These are phyloP conservation scores for Xanthoconium separans DNA, from an alignment of 1,284 basidiomycete species.

Conservation along the genomic window DNA sequence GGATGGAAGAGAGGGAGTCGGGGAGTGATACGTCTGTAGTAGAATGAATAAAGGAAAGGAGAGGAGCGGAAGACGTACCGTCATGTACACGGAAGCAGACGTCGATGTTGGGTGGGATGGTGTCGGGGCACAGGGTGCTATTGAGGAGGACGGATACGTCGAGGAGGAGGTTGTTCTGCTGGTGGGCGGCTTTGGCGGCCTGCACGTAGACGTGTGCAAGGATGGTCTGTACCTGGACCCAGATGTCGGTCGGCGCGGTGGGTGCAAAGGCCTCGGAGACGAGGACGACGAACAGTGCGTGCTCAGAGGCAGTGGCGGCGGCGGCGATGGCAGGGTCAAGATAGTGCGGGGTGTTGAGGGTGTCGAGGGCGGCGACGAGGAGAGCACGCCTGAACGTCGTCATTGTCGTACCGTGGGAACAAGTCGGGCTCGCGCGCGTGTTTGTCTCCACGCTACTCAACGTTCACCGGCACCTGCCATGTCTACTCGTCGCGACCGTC, in stretches of 20 bases:
- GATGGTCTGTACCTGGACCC: constrained; percentile 62
- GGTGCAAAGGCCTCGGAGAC: constrained; percentile 55
- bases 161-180: constrained; percentile 63
- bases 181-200: constrained; percentile 67
- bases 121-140: constrained; percentile 42
- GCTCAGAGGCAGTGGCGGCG: constrained; percentile 45
- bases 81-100: constrained; percentile 51
- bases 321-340: constrained; percentile 51
- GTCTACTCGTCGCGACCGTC: constrained; percentile 3
- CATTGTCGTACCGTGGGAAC: constrained; percentile 11
- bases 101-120: constrained; percentile 42
- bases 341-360: constrained; percentile 49
- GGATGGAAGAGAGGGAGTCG: constrained; percentile 20
- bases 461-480: neutral
- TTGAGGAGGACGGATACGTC: constrained; percentile 67
- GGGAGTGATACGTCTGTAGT: constrained; percentile 24
- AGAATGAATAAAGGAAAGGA: neutral
- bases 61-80: constrained; percentile 33
- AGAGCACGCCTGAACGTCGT: constrained; percentile 32
- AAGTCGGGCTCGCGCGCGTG: no score
- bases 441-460: no score
- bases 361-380: constrained; percentile 52
- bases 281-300: constrained; percentile 60
- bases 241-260: constrained; percentile 40
- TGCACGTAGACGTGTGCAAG: constrained; percentile 75